Percentiles rank a stretch among this genome's conserved stretches.
phyloP scores from a whole-genome alignment of 1,139 yeast species.

The Hemisphaericaspora xylanilytica region DNA sequence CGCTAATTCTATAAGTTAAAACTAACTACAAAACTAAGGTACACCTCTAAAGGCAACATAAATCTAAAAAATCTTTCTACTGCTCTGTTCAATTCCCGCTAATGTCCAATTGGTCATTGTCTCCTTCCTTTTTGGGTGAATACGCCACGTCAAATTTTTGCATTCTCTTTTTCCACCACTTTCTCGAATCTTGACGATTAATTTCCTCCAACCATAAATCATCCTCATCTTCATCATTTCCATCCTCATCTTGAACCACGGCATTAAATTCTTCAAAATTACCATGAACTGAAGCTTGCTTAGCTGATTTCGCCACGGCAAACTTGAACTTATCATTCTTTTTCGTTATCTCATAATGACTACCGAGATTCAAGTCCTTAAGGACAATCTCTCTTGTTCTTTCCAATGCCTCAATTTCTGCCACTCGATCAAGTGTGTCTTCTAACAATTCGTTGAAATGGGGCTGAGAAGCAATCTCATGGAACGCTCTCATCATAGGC shows the following conservation, averaged over 20 bases:
- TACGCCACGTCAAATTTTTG: slow-evolving; percentile 26
- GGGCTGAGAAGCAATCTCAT: slow-evolving; percentile 71
- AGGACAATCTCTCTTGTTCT: slow-evolving; percentile 78
- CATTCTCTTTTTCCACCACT: slow-evolving; percentile 51
- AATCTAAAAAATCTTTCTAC: no score
- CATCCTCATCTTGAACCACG: slow-evolving; percentile 20
- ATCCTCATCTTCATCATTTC: slow-evolving; percentile 34
- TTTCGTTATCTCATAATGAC: slow-evolving; percentile 32
- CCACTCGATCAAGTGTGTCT: slow-evolving; percentile 70
- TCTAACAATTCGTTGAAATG: slow-evolving; percentile 68
- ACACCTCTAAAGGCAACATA: no score
- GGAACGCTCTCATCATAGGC: slow-evolving; percentile 88
- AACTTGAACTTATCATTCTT: slow-evolving; percentile 16
- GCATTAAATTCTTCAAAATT: slow-evolving; percentile 12
- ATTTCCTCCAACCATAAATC: slow-evolving; percentile 41
- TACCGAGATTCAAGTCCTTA: slow-evolving; percentile 64
- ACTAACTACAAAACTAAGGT: no score
- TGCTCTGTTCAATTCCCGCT: no score
- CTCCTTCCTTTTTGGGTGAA: slow-evolving; percentile 14
- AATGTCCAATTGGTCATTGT: slow-evolving; percentile 5
- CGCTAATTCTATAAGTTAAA: no score
- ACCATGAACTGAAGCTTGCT: slow-evolving; percentile 21
- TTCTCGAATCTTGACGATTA: slow-evolving; percentile 33
- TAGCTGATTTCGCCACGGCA: slow-evolving; percentile 18
- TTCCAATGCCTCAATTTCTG: slow-evolving; percentile 74